Evolutionary conservation across 768 basidiomycete species (phyloP), one percentile per base, ranked within the genome.

Genomic region (Pleurotus salmoneostramineus): DNA sequence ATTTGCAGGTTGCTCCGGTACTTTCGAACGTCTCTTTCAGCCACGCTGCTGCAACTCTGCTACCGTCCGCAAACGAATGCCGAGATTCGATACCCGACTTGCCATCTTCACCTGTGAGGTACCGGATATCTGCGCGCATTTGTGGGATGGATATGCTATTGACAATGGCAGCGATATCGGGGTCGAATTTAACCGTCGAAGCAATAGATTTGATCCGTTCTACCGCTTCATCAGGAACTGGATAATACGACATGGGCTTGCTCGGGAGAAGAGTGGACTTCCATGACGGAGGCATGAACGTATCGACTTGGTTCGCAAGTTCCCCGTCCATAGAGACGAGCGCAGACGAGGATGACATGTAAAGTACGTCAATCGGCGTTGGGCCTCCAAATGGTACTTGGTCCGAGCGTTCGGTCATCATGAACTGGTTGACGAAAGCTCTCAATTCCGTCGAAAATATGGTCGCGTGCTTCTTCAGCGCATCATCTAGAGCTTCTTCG

Each of bases 71-170:
- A 69, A 95, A 96, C 6, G 90, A 91, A 67, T 95, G 92, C n/a
- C 95, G 80, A 1, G 87, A 88, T 33, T 84, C 62, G 62, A 95
- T 89, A 8, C 82, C 82, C 6, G 89, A 91, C 43, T 72, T 70
- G n/a, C 73, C 77, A 63, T 88, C 85, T 69, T 97, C 94, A 50
- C 93, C 93, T 0, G 94, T 93, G 58, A 97, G 83, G 68, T 84
- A 95, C 52, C 85, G 81, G 47, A 95, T 79, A 69, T 93, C 89
- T 44, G 81, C 77, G 58, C 76, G 75, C 72, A 96, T 83, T 63
- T 84, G 80, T 7, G 79, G 69, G 11, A 88, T 62, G 33, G 87
- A 88, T 56, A 96, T 78, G 50, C 85, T 84, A 58, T 82, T 79
- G 27, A 94, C 83, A 57, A 90, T 75, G 37, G 80, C 74, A 12